phyloP scores from a whole-genome alignment of 345 rosid genomes.

The Hevea brasiliensis region DNA sequence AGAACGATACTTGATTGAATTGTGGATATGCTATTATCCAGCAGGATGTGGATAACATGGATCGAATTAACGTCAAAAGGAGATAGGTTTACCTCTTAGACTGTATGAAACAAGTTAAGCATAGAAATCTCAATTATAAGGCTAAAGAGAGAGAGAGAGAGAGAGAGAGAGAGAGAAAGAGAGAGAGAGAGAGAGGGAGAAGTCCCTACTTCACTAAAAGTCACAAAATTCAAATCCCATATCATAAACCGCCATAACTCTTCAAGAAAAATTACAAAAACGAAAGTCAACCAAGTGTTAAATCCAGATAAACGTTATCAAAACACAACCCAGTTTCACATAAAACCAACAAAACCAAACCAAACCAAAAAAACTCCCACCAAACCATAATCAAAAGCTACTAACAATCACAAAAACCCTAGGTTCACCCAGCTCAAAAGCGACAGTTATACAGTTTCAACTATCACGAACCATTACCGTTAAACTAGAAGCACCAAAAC shows the following conservation, averaged over 20 bases:
- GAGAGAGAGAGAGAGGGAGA: not conserved
- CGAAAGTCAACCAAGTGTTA: slow-evolving; percentile 40
- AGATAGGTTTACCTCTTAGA: not conserved
- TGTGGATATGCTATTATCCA: not conserved
- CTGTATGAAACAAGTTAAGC: not conserved
- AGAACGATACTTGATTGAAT: not conserved
- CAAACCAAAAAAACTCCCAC: not conserved
- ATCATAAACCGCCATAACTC: slow-evolving; percentile 22
- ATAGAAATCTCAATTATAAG: not conserved
- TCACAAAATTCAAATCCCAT: slow-evolving; percentile 4
- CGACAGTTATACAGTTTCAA: not conserved
- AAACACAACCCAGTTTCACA: slow-evolving; percentile 4
- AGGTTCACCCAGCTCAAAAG: not conserved
- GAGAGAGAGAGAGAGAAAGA: slow-evolving; percentile 6
- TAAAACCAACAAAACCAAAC: not conserved
- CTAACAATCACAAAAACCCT: not conserved
- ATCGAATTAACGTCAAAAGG: slow-evolving; percentile 4
- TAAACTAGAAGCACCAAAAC: not conserved
- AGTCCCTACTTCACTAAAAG: not conserved
- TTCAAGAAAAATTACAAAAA: slow-evolving; percentile 14
- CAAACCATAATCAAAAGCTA: not conserved
- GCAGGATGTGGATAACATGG: not conserved
- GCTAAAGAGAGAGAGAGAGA: slow-evolving; percentile 1
- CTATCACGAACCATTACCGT: slow-evolving; percentile 14
- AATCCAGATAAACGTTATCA: slow-evolving; percentile 12